These are phyloP conservation scores for Chrysosporium queenslandicum DNA, from an alignment of 2,329 filamentous ascomycete species.

Conservation along the genomic window DNA sequence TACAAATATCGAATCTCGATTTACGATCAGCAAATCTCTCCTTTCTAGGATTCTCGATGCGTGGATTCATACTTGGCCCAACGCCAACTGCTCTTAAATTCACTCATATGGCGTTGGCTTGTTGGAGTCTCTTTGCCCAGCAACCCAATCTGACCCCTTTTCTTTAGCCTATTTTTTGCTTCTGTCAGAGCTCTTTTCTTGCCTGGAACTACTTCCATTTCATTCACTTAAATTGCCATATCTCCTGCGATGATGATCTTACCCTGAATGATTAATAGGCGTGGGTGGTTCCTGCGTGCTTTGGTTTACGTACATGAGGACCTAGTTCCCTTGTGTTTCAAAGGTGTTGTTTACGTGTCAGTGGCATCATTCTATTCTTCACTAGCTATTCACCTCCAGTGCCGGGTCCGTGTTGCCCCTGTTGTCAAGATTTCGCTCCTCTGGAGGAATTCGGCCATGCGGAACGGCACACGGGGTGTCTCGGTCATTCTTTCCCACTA, in stretches of 20 bases:
- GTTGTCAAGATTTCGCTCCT: background rate
- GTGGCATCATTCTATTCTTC: conserved; percentile 9
- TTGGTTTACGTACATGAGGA: conserved; percentile 22
- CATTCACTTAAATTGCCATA: conserved; percentile 24
- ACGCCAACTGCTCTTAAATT: conserved; percentile 16
- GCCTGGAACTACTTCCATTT: conserved; percentile 20
- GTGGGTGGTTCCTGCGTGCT: conserved; percentile 21
- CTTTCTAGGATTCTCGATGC: conserved; percentile 21
- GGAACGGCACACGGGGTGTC: background rate
- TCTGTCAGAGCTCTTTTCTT: conserved; percentile 17
- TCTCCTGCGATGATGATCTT: conserved; percentile 23
- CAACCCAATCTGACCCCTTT: conserved; percentile 18
- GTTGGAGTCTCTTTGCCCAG: conserved; percentile 17
- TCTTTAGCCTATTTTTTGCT: conserved; percentile 20
- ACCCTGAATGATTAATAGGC: conserved; percentile 20
- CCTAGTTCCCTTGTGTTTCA: conserved; percentile 15
- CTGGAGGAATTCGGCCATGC: background rate
- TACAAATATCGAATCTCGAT: conserved; percentile 18
- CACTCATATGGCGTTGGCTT: conserved; percentile 22
- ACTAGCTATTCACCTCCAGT: conserved; percentile 1
- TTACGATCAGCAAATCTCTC: conserved; percentile 19
- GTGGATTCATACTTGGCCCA: conserved; percentile 19
- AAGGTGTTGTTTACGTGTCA: conserved; percentile 8
- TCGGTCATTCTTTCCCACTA: conserved; percentile 13
- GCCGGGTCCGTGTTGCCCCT: background rate